These are phyloP conservation scores for Medicago lupulina DNA, from an alignment of 306 rosid species.

Conservation along the genomic window DNA sequence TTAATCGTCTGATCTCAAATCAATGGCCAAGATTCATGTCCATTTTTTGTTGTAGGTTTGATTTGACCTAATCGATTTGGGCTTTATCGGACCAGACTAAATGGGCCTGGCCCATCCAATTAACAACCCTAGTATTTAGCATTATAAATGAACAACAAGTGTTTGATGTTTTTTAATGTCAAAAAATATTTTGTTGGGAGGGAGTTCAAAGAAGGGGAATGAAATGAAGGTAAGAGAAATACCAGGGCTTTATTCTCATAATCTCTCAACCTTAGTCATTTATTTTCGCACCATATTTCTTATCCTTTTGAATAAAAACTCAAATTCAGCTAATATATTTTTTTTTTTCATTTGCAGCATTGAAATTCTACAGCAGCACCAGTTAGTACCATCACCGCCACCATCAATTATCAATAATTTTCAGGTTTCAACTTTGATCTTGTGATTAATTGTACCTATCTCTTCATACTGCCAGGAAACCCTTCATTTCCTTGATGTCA, in stretches of 20 bases:
- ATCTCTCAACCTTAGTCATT: slow-evolving; percentile 12
- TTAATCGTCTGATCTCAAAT: too few relatives aligned
- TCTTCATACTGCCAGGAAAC: not conserved
- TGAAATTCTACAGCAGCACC: slow-evolving; percentile 19
- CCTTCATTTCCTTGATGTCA: slow-evolving; percentile 22
- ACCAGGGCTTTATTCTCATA: not conserved
- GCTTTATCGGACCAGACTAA: not conserved
- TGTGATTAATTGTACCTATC: slow-evolving; percentile 17
- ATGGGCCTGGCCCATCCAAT: not conserved
- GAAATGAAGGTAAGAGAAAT: slow-evolving; percentile 17
- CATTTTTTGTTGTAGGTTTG: not conserved
- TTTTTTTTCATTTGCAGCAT: slow-evolving; percentile 15
- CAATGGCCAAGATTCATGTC: not conserved
- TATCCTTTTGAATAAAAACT: not conserved
- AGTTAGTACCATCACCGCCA: not conserved
- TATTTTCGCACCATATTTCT: slow-evolving; percentile 2
- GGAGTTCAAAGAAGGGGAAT: not conserved
- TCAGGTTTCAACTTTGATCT: slow-evolving; percentile 13
- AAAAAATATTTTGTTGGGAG: not conserved
- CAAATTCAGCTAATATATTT: not conserved
- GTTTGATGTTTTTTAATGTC: not conserved
- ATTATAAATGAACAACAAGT: not conserved
- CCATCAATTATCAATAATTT: slow-evolving; percentile 12
- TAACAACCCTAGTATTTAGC: slow-evolving; percentile 6
- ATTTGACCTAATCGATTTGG: not conserved